Evolutionary conservation across 202 grass and related monocot genomes (phyloP).

Genomic region (Eragrostis tef): DNA sequence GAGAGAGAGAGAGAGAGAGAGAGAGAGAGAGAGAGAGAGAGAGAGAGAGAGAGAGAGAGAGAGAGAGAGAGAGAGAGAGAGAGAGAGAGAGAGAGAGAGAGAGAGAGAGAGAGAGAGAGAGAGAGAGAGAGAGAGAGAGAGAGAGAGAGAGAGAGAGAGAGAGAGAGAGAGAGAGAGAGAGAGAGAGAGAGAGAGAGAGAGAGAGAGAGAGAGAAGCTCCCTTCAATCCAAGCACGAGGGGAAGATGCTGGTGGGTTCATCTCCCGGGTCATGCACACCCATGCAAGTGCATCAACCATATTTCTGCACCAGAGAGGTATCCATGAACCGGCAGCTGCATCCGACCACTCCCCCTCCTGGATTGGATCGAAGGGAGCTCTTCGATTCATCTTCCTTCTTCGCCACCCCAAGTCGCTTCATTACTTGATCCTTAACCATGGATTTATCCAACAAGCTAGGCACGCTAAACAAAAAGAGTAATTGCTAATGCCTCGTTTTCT

Average conservation of each 20-base stretch:
- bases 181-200: conserved; percentile 35
- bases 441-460: background rate
- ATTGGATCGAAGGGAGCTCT: conserved; percentile 92
- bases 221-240: conserved; percentile 99
- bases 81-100: conserved; percentile 17
- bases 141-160: no score
- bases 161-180: background rate
- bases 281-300: conserved; percentile 51
- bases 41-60: conserved; percentile 27
- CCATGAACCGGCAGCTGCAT: conserved; percentile 81
- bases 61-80: conserved; percentile 50
- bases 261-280: conserved; percentile 83
- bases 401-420: background rate
- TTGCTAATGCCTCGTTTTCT: background rate
- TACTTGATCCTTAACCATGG: background rate
- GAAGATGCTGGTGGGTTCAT: conserved; percentile 62
- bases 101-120: conserved; percentile 36
- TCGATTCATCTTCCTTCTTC: background rate
- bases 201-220: conserved; percentile 74
- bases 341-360: conserved; percentile 68
- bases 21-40: conserved; percentile 48
- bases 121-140: conserved; percentile 61
- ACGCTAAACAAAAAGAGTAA: no score
- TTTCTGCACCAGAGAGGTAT: conserved; percentile 60
- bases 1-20: conserved; percentile 36